phyloP scores from a whole-genome alignment of 2,329 filamentous ascomycete species.

The Talaromyces sp. region DNA sequence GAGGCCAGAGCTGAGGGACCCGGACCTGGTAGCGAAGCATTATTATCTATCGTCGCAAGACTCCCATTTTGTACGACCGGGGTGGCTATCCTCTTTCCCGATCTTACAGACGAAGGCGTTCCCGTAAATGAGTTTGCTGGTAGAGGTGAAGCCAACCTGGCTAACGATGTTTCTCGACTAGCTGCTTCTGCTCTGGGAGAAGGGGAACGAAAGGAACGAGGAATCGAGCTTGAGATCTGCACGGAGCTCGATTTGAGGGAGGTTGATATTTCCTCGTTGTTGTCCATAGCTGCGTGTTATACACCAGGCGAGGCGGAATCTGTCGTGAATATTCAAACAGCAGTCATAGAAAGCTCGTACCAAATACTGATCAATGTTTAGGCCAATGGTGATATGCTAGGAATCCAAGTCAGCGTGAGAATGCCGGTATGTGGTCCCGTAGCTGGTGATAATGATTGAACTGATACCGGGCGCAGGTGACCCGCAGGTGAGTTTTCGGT shows the following conservation, averaged over 20 bases:
- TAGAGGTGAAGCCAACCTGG: slow-evolving; percentile 54
- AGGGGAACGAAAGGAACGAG: slow-evolving; percentile 26
- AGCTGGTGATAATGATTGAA: background rate
- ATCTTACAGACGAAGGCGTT: slow-evolving; percentile 23
- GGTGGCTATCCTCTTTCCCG: slow-evolving; percentile 42
- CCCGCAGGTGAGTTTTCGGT: background rate
- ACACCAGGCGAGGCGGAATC: background rate
- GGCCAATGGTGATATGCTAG: background rate
- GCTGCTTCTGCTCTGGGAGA: slow-evolving; percentile 43
- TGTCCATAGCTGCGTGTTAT: slow-evolving; percentile 25
- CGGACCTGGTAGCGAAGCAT: slow-evolving; percentile 65
- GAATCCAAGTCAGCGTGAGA: background rate
- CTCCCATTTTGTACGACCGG: slow-evolving; percentile 53
- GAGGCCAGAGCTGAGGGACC: slow-evolving; percentile 84
- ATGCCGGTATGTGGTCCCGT: background rate
- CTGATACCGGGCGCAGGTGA: background rate
- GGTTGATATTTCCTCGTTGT: slow-evolving; percentile 38
- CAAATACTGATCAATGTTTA: background rate
- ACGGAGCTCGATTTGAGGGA: slow-evolving; percentile 30
- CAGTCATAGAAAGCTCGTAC: background rate
- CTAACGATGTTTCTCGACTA: slow-evolving; percentile 52
- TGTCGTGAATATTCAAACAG: background rate
- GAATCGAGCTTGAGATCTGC: slow-evolving; percentile 32
- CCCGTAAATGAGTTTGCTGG: slow-evolving; percentile 41
- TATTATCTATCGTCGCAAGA: slow-evolving; percentile 59